Conservation (phyloP, 139 green algal species). For the Chlamydomonas applanata region DNA sequence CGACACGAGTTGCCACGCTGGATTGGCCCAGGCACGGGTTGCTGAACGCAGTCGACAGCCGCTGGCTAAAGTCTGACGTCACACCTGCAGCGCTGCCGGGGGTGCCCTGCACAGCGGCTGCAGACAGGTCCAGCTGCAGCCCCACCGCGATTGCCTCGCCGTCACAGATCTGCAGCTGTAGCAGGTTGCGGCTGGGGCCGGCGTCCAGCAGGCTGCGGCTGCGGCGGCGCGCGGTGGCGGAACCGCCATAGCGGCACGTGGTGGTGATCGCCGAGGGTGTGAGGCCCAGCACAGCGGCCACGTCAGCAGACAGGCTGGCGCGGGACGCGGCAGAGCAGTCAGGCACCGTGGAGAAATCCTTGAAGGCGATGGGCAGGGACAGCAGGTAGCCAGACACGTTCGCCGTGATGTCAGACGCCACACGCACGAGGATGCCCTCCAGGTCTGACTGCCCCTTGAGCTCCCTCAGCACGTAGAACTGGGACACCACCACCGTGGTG, state of each 20-base stretch:
- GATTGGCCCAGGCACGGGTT: too few species aligned
- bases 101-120: background rate
- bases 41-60: too few species aligned
- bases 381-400: slow-evolving; percentile 13
- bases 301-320: background rate
- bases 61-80: too few species aligned
- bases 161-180: background rate
- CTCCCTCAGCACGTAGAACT: slow-evolving; percentile 6
- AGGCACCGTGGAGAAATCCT: background rate
- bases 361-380: slow-evolving; percentile 3
- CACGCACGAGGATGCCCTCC: background rate
- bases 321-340: background rate
- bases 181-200: background rate
- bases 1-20: too few species aligned
- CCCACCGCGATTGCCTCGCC: background rate
- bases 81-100: too few species aligned
- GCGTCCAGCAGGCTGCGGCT: background rate
- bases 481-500: too few species aligned
- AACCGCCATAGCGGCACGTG: background rate
- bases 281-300: background rate
- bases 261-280: background rate
- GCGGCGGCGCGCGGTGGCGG: background rate
- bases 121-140: background rate
- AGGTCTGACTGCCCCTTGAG: slow-evolving; percentile 3
- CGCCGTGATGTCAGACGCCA: background rate